phyloP scores from a whole-genome alignment of 805 yeast genomes.

The Lipomyces yamanashiensis region DNA sequence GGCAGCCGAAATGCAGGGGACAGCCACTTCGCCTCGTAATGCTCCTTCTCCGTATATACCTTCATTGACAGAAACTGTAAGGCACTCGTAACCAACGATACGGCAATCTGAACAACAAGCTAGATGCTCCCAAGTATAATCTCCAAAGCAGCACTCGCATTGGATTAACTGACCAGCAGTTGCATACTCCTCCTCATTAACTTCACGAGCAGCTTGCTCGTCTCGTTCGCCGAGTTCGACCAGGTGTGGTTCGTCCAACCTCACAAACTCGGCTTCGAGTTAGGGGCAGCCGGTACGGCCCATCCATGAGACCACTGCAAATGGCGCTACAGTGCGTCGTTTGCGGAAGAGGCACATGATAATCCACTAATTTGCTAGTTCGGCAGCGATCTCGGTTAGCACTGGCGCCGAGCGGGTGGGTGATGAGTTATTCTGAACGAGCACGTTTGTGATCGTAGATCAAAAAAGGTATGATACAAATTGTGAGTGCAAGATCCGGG shows the following conservation, averaged over 20 bases:
- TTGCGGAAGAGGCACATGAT: constrained; percentile 18
- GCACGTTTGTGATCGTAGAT: constrained; percentile 24
- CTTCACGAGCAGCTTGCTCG: constrained; percentile 25
- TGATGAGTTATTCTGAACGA: constrained; percentile 26
- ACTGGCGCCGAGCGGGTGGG: constrained; percentile 21
- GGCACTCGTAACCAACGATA: constrained; percentile 34
- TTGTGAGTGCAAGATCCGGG: constrained; percentile 13
- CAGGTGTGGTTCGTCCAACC: constrained; percentile 10
- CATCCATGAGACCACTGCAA: constrained; percentile 7
- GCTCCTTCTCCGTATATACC: constrained; percentile 36
- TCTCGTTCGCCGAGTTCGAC: constrained; percentile 8
- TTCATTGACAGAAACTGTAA: constrained; percentile 24
- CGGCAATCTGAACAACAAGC: constrained; percentile 33
- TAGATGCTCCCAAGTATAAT: constrained; percentile 35
- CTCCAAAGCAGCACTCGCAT: constrained; percentile 37
- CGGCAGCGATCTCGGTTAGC: constrained; percentile 20
- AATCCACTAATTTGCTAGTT: constrained; percentile 22
- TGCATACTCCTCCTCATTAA: constrained; percentile 26
- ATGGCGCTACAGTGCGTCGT: background rate
- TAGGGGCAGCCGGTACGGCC: constrained; percentile 26
- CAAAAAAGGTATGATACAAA: constrained; percentile 14
- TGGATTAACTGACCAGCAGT: constrained; percentile 29
- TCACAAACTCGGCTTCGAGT: constrained; percentile 25
- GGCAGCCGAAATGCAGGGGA: constrained; percentile 32
- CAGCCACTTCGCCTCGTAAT: constrained; percentile 29